Base-by-base conservation (phyloP, 78 protist genomes). In the Speleostelium caveatum region DNA sequence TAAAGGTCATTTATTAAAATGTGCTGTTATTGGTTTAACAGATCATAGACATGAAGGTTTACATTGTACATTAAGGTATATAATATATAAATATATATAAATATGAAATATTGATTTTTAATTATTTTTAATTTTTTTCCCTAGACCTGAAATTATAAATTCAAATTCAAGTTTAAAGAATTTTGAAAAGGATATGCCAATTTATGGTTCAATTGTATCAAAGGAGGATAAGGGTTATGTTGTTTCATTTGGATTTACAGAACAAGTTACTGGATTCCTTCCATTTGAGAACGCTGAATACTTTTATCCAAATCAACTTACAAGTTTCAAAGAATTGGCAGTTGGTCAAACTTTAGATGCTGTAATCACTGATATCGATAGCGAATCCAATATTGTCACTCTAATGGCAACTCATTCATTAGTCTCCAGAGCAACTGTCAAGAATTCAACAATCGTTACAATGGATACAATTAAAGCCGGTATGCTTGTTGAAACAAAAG, bases 391-490 rank as follows among this genome's bases (percentile, higher is more conserved):
- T 19, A 69, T 61, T 28, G 51, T 80, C 45, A 55, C 51, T 35
- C 33, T 80, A 24, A 30, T 60, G 6, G 71, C 49, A 12, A 59
- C 80, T 19, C 90, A 80, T 42, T 53, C 58, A 39, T 41, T 80
- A 35, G 65, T 80, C 28, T 45, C 49, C 5, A 55, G 90, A 49
- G 42, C 90, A 42, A 67, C 78, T 24, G 58, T 56, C 71, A 69
- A 53, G 21, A 35, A 56, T 19, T 39, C 72, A 7, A 22, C 10
- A 17, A 45, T 60, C 53, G 38, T 83, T n/a, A 83, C 91, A n/a
- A 69, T 69, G 77, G 80, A 83, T 19, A 69, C 91, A 19, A 83
- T 83, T 63, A 83, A 83, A 61, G 91, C 91, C 16, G 91, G 91
- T 83, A 83, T 83, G 91, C 36, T 83, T 30, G 91, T 83, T 19